These are phyloP conservation scores for Arthrocladium fulminans DNA, from an alignment of 2,329 filamentous ascomycete genomes.

Conservation along the genomic window DNA sequence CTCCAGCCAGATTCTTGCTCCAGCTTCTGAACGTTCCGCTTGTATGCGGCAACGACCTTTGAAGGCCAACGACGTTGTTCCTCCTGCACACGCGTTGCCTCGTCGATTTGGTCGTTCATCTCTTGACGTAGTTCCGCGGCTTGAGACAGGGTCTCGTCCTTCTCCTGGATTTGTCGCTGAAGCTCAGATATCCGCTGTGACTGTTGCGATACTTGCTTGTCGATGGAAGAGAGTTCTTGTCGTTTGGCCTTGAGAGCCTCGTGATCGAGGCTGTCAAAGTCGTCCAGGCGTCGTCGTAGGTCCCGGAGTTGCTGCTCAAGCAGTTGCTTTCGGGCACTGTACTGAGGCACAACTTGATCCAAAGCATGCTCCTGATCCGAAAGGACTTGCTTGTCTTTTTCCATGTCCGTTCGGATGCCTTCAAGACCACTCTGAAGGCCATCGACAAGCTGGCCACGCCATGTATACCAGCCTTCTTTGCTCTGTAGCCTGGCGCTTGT, in stretches of 20 bases:
- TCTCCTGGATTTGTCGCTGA: slow-evolving; percentile 56
- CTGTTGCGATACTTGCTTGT: slow-evolving; percentile 62
- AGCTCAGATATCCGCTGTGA: slow-evolving; percentile 58
- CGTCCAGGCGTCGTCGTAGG: slow-evolving; percentile 62
- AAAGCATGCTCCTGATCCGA: slow-evolving; percentile 61
- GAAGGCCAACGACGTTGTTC: slow-evolving; percentile 84
- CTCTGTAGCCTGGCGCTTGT: slow-evolving; percentile 80
- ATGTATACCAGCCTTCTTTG: slow-evolving; percentile 97
- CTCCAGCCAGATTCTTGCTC: slow-evolving; percentile 39
- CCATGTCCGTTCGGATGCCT: slow-evolving; percentile 68
- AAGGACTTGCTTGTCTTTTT: slow-evolving; percentile 59
- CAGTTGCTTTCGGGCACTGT: slow-evolving; percentile 52
- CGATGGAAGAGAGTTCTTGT: slow-evolving; percentile 55
- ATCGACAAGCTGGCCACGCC: slow-evolving; percentile 81
- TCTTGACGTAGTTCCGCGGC: slow-evolving; percentile 59
- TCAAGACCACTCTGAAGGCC: slow-evolving; percentile 73
- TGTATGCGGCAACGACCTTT: slow-evolving; percentile 68
- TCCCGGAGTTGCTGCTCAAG: slow-evolving; percentile 57
- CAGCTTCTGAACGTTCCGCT: slow-evolving; percentile 50
- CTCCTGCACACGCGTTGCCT: slow-evolving; percentile 74
- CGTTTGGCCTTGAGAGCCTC: slow-evolving; percentile 67
- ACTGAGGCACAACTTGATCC: slow-evolving; percentile 55
- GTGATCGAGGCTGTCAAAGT: slow-evolving; percentile 51
- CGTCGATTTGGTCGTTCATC: slow-evolving; percentile 64
- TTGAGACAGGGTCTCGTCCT: slow-evolving; percentile 55